Conservation (phyloP, 768 basidiomycete genomes). For the Mycena galericulata region DNA sequence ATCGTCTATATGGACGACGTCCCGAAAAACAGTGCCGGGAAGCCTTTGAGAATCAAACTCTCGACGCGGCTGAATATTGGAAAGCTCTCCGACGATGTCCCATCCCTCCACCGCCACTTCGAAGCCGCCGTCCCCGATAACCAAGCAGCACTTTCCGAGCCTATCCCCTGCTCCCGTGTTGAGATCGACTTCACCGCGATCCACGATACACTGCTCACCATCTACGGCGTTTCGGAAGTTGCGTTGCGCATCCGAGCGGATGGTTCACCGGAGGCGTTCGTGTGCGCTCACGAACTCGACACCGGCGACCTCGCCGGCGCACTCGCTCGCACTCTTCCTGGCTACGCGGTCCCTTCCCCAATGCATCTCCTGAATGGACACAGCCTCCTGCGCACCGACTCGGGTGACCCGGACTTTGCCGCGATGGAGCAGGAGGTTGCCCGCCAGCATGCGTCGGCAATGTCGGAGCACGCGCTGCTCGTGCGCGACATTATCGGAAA, state of each 20-base stretch:
- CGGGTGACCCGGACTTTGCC: constrained; percentile 47
- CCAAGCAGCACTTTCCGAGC: constrained; percentile 48
- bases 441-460: constrained; percentile 35
- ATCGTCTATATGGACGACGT: constrained; percentile 61
- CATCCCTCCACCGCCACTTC: constrained; percentile 54
- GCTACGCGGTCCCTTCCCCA: constrained; percentile 54
- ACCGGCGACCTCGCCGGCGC: constrained; percentile 35
- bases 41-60: constrained; percentile 59
- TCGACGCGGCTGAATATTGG: constrained; percentile 55
- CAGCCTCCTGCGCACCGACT: constrained; percentile 35
- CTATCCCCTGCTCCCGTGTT: constrained; percentile 52
- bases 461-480: constrained; percentile 47
- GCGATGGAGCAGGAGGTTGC: constrained; percentile 45
- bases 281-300: constrained; percentile 44
- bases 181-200: constrained; percentile 43
- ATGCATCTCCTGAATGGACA: constrained; percentile 46
- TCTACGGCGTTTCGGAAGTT: constrained; percentile 49
- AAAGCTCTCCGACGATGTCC: constrained; percentile 48
- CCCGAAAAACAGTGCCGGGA: constrained; percentile 61
- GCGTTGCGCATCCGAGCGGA: constrained; percentile 48
- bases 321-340: constrained; percentile 46
- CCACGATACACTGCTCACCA: constrained; percentile 41
- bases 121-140: constrained; percentile 50
- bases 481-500: constrained; percentile 53
- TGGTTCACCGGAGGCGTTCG: constrained; percentile 51